phyloP scores from a whole-genome alignment of 305 asterid genomes.

The Plantago coronopus region DNA sequence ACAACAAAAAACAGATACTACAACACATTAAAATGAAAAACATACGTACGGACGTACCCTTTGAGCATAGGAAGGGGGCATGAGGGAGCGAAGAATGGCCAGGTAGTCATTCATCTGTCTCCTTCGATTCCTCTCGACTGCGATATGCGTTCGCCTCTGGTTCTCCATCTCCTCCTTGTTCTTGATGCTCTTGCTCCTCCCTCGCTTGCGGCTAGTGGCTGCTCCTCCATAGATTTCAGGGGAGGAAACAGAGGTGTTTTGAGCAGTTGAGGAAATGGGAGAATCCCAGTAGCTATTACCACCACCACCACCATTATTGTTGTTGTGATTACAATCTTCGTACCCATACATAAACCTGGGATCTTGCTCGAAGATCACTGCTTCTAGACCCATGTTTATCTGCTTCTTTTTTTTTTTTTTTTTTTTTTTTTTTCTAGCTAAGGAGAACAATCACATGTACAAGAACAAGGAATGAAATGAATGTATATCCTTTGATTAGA shows the following conservation, averaged over 20 bases:
- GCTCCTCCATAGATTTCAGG: not conserved
- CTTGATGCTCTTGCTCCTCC: not conserved
- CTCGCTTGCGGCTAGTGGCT: not conserved
- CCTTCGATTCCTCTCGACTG: not conserved
- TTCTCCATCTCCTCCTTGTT: not conserved
- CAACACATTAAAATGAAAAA: not conserved
- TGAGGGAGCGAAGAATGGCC: not conserved
- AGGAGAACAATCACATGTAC: too few species aligned
- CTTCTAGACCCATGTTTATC: too few species aligned
- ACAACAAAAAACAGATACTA: too few species aligned
- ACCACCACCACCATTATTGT: too few species aligned
- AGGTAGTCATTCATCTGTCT: not conserved
- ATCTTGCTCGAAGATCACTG: too few species aligned
- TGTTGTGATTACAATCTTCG: not conserved
- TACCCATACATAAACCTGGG: too few species aligned
- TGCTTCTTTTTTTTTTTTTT: too few species aligned
- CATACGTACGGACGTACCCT: not conserved
- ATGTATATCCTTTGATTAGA: too few species aligned
- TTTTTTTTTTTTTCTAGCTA: too few species aligned
- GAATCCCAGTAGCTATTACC: not conserved
- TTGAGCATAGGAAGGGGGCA: constrained; percentile 9
- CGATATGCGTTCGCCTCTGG: not conserved
- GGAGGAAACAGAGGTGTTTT: not conserved
- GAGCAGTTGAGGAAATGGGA: not conserved
- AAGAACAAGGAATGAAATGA: too few species aligned